Evolutionary conservation across 2,329 filamentous ascomycete genomes (phyloP), one percentile per base, ranked within the genome.

Genomic region (Aspergillus fructus): DNA sequence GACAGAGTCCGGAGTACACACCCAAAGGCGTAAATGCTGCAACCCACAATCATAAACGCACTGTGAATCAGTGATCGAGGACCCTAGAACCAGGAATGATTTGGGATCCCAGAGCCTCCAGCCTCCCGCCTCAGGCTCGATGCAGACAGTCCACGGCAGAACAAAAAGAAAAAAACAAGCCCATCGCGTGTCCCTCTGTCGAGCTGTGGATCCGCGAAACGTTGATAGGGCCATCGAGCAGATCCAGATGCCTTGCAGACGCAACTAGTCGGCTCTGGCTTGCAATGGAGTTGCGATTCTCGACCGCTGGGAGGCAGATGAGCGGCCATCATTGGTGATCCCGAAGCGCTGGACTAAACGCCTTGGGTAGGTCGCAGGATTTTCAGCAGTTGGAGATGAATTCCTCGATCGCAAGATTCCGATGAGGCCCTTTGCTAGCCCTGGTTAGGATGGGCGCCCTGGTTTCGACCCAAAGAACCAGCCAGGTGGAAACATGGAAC

Each of bases 131-230:
- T 49, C 49, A 46, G 51, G 23, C 39, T 46, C 46, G 52, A 58
- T 51, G 49, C 30, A 37, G 33, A 9, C 34, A 17, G 34, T 27
- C 48, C 41, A 15, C 48, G 59, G 55, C 52, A 43, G 53, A 59
- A 62, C 54, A 53, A 50, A 42, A 46, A 4, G 1, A 19, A 19
- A 51, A 39, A 56, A 49, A 46, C 43, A 55, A 52, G 61, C 45
- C 47, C 61, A 62, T 64, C 62, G 59, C 61, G 61, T 62, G 61
- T 62, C 55, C 59, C 42, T 49, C 57, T 58, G 40, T 47, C 52
- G 34, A 59, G 19, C 41, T 33, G 62, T 64, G 60, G 62, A 64
- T 55, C 60, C 60, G 50, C 49, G 55, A 60, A 61, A 58, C 46
- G 50, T 34, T 37, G 54, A 56, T 58, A 58, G 54, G 54, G 23